These are phyloP conservation scores for Cryoendolithus antarcticus DNA, from an alignment of 2,329 filamentous ascomycete genomes.

Conservation along the genomic window DNA sequence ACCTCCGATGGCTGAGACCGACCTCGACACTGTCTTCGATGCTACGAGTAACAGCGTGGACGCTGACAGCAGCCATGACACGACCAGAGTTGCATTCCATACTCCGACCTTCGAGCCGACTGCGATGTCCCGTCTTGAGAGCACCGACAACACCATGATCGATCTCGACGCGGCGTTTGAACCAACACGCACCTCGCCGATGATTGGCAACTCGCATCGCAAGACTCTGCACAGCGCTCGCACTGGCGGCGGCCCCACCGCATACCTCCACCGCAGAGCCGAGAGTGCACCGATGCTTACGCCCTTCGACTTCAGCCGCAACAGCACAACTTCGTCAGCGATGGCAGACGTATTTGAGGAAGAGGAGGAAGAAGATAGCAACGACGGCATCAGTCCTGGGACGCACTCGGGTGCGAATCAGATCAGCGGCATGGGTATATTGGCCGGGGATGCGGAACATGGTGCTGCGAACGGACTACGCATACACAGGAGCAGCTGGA, in stretches of 20 bases:
- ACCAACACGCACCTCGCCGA: too few relatives aligned
- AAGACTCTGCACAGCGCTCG: slow-evolving; percentile 51
- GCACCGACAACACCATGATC: neutral
- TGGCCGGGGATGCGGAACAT: slow-evolving; percentile 19
- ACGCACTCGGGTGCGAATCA: slow-evolving; percentile 26
- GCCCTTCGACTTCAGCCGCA: slow-evolving; percentile 48
- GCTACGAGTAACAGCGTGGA: neutral
- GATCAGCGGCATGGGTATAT: slow-evolving; percentile 16
- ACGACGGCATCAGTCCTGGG: slow-evolving; percentile 1
- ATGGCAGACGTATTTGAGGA: slow-evolving; percentile 86
- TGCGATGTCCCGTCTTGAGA: too few relatives aligned
- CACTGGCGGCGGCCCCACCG: slow-evolving; percentile 1
- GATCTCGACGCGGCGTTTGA: too few relatives aligned
- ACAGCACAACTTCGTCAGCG: slow-evolving; percentile 38
- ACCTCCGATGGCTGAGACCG: slow-evolving; percentile 17
- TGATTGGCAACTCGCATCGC: neutral
- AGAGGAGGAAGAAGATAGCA: slow-evolving; percentile 35
- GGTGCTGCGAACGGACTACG: neutral
- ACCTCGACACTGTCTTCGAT: slow-evolving; percentile 22
- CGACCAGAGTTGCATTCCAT: slow-evolving; percentile 7
- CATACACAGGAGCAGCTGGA: slow-evolving; percentile 12
- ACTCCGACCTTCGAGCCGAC: slow-evolving; percentile 2
- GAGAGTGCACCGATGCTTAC: slow-evolving; percentile 71
- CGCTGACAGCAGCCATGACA: neutral
- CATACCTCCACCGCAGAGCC: slow-evolving; percentile 49